Evolutionary conservation across 306 rosid species (phyloP).

Genomic region (Casuarina equisetifolia): DNA sequence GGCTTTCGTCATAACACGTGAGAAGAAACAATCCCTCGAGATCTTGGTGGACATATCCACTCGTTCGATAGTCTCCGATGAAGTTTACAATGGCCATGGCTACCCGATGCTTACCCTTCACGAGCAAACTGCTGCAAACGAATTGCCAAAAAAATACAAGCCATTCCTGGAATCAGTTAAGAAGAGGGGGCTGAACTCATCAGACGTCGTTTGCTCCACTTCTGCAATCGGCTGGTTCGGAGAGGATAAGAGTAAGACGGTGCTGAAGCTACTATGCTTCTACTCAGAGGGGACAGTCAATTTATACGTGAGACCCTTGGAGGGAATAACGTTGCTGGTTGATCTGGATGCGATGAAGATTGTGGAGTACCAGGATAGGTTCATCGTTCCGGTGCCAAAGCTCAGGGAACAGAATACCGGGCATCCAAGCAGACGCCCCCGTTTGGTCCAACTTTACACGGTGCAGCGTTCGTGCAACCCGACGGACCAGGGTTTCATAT

Average conservation of each 20-base stretch:
- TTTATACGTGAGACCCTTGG: slow-evolving; percentile 36
- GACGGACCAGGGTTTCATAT: slow-evolving; percentile 39
- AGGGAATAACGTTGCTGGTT: slow-evolving; percentile 39
- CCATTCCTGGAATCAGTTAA: slow-evolving; percentile 29
- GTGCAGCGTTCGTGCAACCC: slow-evolving; percentile 21
- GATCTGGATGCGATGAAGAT: slow-evolving; percentile 43
- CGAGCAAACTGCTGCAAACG: slow-evolving; percentile 13
- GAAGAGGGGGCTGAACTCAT: slow-evolving; percentile 33
- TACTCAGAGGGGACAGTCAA: slow-evolving; percentile 34
- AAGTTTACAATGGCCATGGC: background rate
- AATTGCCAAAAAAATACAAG: slow-evolving; percentile 20
- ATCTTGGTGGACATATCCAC: background rate
- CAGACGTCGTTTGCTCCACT: slow-evolving; percentile 29
- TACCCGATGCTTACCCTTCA: background rate
- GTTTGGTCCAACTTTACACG: slow-evolving; percentile 24
- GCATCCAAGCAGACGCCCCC: slow-evolving; percentile 32
- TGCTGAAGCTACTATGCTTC: slow-evolving; percentile 23
- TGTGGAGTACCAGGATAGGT: slow-evolving; percentile 29
- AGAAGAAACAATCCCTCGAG: background rate
- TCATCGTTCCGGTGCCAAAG: slow-evolving; percentile 31
- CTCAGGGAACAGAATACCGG: slow-evolving; percentile 35
- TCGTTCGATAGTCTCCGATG: background rate
- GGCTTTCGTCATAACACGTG: background rate
- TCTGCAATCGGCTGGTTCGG: slow-evolving; percentile 44
- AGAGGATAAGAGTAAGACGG: slow-evolving; percentile 14